These are phyloP conservation scores for Cochlearia excelsa DNA, from an alignment of 345 rosid species.

Conservation along the genomic window DNA sequence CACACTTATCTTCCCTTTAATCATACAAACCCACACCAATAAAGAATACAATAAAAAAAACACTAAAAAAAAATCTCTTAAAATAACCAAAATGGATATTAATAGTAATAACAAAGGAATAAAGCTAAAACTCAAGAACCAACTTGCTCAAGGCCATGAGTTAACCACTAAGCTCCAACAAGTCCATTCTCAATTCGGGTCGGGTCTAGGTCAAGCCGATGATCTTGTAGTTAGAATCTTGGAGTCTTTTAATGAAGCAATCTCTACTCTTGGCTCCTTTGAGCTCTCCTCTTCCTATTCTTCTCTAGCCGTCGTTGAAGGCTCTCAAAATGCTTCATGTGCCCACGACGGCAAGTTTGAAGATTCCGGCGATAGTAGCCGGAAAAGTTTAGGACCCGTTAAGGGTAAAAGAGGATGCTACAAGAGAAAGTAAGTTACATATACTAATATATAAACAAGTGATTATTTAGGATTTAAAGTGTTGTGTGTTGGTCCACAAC, in stretches of 20 bases:
- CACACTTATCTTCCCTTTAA: slow-evolving; percentile 22
- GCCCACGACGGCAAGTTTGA: slow-evolving; percentile 43
- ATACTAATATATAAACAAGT: no score
- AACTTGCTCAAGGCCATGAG: slow-evolving; percentile 49
- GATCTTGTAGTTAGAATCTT: slow-evolving; percentile 51
- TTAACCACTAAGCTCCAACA: slow-evolving; percentile 45
- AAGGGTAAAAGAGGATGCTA: slow-evolving; percentile 66
- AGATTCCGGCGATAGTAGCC: slow-evolving; percentile 51
- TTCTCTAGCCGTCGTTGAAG: slow-evolving; percentile 22
- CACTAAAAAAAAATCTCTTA: slow-evolving; percentile 10
- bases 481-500: not conserved
- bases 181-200: slow-evolving; percentile 32
- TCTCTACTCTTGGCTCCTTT: slow-evolving; percentile 37
- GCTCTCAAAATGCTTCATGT: slow-evolving; percentile 37
- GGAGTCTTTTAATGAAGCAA: slow-evolving; percentile 41
- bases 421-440: slow-evolving; percentile 65
- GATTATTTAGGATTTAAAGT: not conserved
- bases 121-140: slow-evolving; percentile 31
- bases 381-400: slow-evolving; percentile 40
- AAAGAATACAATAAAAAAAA: not conserved
- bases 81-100: slow-evolving; percentile 22
- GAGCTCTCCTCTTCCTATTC: slow-evolving; percentile 26
- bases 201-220: slow-evolving; percentile 7
- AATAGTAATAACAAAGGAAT: slow-evolving; percentile 8
- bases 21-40: slow-evolving; percentile 21